Conservation (phyloP, 2,329 filamentous ascomycete genomes). For the Rasamsonia emersonii region DNA sequence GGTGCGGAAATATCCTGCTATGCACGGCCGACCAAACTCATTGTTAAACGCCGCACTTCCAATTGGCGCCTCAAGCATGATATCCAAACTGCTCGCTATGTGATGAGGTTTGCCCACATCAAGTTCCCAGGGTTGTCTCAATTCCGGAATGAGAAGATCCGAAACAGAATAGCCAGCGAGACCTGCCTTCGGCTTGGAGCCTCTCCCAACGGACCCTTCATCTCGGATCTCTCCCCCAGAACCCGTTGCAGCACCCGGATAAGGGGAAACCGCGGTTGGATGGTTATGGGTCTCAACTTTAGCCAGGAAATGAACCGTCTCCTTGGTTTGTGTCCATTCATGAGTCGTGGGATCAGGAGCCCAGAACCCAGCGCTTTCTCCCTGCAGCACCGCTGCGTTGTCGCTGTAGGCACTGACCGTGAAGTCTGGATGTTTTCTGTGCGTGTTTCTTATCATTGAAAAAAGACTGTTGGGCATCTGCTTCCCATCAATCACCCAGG, state of each 20-base stretch:
- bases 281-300: conserved; percentile 99
- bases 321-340: conserved; percentile 78
- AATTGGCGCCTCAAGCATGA: conserved; percentile 95
- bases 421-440: conserved; percentile 64
- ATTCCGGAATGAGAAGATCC: conserved; percentile 79
- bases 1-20: conserved; percentile 85
- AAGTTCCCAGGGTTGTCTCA: conserved; percentile 78
- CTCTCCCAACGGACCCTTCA: conserved; percentile 86
- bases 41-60: conserved; percentile 96
- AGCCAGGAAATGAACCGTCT: conserved; percentile 75
- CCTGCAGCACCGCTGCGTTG: conserved; percentile 87
- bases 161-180: conserved; percentile 92
- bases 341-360: conserved; percentile 78
- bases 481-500: conserved; percentile 87
- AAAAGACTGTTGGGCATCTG: conserved; percentile 75
- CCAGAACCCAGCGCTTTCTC: conserved; percentile 68
- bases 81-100: conserved; percentile 88
- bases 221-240: conserved; percentile 94
- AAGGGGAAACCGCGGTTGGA: conserved; percentile 89
- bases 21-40: conserved; percentile 85
- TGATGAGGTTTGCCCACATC: conserved; percentile 85
- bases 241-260: conserved; percentile 86
- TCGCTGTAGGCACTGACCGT: conserved; percentile 97
- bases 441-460: conserved; percentile 93
- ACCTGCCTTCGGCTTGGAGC: conserved; percentile 87